Base-by-base conservation (phyloP, 768 basidiomycete genomes). In the Boletus vermiculosoides region DNA sequence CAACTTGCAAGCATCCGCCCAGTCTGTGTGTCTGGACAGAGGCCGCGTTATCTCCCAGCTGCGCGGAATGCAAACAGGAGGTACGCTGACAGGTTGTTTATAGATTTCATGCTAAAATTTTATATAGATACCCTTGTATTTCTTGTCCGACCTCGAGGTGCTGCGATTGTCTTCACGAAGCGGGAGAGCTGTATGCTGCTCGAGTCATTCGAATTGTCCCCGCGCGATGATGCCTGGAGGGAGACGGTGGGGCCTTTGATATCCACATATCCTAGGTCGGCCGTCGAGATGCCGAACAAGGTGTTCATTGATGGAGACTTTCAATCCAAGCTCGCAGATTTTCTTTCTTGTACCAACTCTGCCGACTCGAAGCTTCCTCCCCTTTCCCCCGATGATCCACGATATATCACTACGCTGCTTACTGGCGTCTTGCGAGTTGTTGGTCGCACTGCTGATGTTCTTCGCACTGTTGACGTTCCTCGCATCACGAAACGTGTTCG, bases 141-240 rank as follows among this genome's bases (percentile, higher is more conserved):
- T 41, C 71, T 71, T 12, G 68, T 81, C 22, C 68, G 65, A n/a
- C 66, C 66, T 5, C 80, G 80, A 51, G 78, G 79, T 49, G 76
- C 79, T 3, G 78, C 68, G 18, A 34, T 81, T 5, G 66, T 81
- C 16, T 40, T 78, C 28, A 73, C 71, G 42, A 66, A 65, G 53
- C 37, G 47, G 25, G 50, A 59, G 7, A 41, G 54, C 2, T 45
- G 58, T 7, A 71, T 72, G 4, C 7, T 40, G n/a, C 18, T 40
- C n/a, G 39, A 40, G 39, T n/a, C 39, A 40, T 40, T 20, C 18
- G 9, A 55, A 68, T 23, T 74, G 10, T 74, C 76, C 2, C 72
- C 77, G 0, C 46, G 58, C 9, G 54, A 61, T 18, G 56, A 55
- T 11, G 61, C 53, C 1, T 67, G 80, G 51, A 56, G 25, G 75